These are phyloP conservation scores for Mollisiaceae sp. DNA, from an alignment of 2,329 filamentous ascomycete genomes.

Conservation along the genomic window DNA sequence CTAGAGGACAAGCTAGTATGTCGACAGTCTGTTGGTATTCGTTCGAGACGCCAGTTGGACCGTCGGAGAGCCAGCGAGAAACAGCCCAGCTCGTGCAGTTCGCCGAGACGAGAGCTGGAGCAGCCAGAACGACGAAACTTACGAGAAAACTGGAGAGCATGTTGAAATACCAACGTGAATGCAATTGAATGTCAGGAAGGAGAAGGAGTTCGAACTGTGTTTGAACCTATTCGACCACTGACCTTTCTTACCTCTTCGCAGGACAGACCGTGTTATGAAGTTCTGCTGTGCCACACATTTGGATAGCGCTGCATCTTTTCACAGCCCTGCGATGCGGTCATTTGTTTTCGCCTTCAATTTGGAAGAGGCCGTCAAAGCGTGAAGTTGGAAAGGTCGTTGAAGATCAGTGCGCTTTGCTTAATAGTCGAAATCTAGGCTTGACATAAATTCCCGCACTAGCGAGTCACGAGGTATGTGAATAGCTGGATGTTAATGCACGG, in stretches of 20 bases:
- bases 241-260: not conserved
- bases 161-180: not conserved
- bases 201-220: not conserved
- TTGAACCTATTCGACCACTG: not conserved
- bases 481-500: no score
- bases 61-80: not conserved
- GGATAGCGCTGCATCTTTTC: not conserved
- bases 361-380: not conserved
- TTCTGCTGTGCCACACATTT: not conserved
- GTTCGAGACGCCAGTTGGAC: constrained; percentile 5
- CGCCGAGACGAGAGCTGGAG: not conserved
- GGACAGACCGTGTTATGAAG: not conserved
- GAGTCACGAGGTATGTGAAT: not conserved
- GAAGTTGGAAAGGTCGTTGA: constrained; percentile 4
- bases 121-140: not conserved
- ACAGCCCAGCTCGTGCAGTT: not conserved
- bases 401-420: not conserved
- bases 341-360: not conserved
- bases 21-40: not conserved
- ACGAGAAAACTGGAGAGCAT: not conserved
- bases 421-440: not conserved
- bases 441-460: constrained; percentile 1
- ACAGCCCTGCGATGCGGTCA: not conserved
- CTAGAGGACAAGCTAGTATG: not conserved
- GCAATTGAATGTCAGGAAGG: not conserved